A percentile compares a stretch with the other conserved stretches of the same genome.
These are phyloP conservation scores for Candida adriatica DNA, from an alignment of 805 yeast genomes.

Conservation along the genomic window DNA sequence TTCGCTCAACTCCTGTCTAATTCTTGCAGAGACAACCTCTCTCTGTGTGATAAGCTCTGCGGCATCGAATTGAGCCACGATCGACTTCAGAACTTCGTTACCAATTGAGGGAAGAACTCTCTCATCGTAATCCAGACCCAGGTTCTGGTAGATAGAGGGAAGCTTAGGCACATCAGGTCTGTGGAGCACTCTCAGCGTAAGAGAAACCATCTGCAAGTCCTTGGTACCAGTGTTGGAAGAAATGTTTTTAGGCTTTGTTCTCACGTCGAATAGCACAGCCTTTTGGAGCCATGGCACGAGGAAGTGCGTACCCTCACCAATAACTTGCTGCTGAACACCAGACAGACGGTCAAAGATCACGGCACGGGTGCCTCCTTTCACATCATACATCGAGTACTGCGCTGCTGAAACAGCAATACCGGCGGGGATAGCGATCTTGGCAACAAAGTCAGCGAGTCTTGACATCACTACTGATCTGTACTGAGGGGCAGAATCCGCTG, in stretches of 20 bases:
- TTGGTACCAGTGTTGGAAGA: constrained; percentile 95
- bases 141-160: constrained; percentile 82
- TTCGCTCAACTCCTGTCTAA: constrained; percentile 74
- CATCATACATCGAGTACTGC: constrained; percentile 87
- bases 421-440: constrained; percentile 58
- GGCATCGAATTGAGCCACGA: constrained; percentile 92
- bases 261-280: constrained; percentile 84
- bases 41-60: constrained; percentile 96
- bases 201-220: constrained; percentile 91
- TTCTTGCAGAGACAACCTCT: constrained; percentile 86
- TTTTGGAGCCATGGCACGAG: constrained; percentile 93
- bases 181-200: constrained; percentile 88
- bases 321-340: constrained; percentile 83
- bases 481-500: too few relatives aligned
- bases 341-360: constrained; percentile 87
- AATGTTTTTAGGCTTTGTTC: constrained; percentile 92
- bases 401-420: constrained; percentile 66
- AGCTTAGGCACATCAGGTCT: constrained; percentile 83
- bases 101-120: constrained; percentile 90
- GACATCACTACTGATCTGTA: too few relatives aligned
- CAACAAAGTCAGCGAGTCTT: constrained; percentile 32
- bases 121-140: constrained; percentile 94
- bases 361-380: constrained; percentile 92
- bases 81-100: constrained; percentile 81
- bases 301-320: constrained; percentile 97